These are phyloP conservation scores for Kandelia obovata DNA, from an alignment of 345 rosid species.

Conservation along the genomic window DNA sequence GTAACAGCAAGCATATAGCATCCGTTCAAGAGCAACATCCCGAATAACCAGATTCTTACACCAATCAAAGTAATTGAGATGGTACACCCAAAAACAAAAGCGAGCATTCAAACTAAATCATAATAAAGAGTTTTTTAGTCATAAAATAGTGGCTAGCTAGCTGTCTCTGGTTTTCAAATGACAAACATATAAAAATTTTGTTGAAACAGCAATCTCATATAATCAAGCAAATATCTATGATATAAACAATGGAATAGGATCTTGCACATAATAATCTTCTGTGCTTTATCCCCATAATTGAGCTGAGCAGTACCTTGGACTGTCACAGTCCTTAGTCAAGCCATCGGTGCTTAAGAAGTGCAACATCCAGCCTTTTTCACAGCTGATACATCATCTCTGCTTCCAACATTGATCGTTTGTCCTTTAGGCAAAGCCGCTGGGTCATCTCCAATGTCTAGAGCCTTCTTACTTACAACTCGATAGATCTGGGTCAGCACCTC, in stretches of 20 bases:
- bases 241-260: constrained; percentile 11
- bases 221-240: constrained; percentile 5
- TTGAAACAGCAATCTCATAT: background rate
- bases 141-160: background rate
- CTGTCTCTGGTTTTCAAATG: background rate
- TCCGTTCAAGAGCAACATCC: too few species aligned
- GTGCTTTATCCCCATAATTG: background rate
- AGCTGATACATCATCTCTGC: constrained; percentile 31
- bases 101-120: too few species aligned
- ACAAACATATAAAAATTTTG: background rate
- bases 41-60: too few species aligned
- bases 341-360: constrained; percentile 12
- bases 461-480: constrained; percentile 32
- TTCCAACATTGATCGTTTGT: constrained; percentile 33
- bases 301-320: background rate
- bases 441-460: constrained; percentile 30
- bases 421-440: constrained; percentile 25
- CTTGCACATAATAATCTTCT: background rate
- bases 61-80: too few species aligned
- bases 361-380: constrained; percentile 29
- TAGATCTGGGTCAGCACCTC: constrained; percentile 31
- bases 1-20: too few species aligned
- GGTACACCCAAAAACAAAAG: too few species aligned
- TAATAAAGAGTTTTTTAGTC: too few species aligned
- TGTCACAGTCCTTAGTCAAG: background rate